A percentile compares a stretch with the other conserved stretches of the same genome.
Conservation (phyloP, 1,284 basidiomycete species). For the Trichosporon sp. region DNA sequence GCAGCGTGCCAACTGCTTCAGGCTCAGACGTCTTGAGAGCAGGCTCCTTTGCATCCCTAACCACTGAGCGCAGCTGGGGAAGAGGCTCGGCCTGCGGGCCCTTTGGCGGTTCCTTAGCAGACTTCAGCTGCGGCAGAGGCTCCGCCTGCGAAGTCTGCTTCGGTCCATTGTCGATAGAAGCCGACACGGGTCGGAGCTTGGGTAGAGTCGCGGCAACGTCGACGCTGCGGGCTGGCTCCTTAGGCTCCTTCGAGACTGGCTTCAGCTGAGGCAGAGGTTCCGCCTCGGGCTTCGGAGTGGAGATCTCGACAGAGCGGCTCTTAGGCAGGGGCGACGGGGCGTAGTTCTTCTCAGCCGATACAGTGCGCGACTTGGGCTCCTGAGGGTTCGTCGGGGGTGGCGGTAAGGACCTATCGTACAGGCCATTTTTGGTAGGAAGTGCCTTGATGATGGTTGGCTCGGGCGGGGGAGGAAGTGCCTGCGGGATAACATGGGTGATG, state of each 20-base stretch:
- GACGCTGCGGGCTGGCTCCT: background rate
- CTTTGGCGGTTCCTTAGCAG: background rate
- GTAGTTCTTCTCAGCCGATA: background rate
- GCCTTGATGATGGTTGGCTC: slow-evolving; percentile 7
- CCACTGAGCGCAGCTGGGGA: background rate
- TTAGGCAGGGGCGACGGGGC: background rate
- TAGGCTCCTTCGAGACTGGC: background rate
- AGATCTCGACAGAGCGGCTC: background rate
- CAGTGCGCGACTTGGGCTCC: slow-evolving; percentile 5
- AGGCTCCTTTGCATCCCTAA: background rate
- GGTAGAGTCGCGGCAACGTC: background rate
- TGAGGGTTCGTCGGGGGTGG: slow-evolving; percentile 4
- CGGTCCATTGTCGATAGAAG: background rate
- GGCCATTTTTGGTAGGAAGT: slow-evolving; percentile 8
- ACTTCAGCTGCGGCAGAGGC: background rate
- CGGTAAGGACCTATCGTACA: background rate
- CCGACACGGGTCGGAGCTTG: background rate
- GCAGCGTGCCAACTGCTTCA: background rate
- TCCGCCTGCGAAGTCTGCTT: background rate
- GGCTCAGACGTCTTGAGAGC: background rate
- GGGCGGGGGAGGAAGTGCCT: background rate
- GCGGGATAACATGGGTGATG: background rate
- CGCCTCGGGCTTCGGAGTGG: background rate
- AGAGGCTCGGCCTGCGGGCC: background rate
- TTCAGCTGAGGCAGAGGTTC: background rate